Evolutionary conservation across 805 yeast species (phyloP).

Genomic region (Myxozyma kluyveri): DNA sequence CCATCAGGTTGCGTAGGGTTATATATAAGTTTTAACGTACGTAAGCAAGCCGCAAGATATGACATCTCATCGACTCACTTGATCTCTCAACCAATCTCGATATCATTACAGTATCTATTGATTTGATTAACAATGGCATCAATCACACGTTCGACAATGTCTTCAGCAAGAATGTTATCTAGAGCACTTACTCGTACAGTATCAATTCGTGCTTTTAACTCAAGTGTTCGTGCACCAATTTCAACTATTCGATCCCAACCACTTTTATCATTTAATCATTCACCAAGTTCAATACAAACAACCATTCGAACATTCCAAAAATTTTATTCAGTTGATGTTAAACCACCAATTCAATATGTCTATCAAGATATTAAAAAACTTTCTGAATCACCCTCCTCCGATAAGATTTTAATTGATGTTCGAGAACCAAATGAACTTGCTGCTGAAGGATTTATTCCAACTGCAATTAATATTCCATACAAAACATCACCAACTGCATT

Average conservation of each 20-base stretch:
- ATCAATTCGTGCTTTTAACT: neutral
- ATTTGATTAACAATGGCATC: neutral
- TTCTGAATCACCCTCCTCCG: conserved; percentile 10
- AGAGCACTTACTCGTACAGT: neutral
- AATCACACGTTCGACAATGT: neutral
- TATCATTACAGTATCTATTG: too few species aligned
- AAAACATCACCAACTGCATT: conserved; percentile 91
- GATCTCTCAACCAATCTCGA: too few species aligned
- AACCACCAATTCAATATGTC: conserved; percentile 14
- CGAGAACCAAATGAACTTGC: conserved; percentile 82
- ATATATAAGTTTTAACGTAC: too few species aligned
- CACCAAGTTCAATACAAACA: neutral
- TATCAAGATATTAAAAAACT: conserved; percentile 26
- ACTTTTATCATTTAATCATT: neutral
- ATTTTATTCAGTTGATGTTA: neutral
- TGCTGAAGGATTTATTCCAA: conserved; percentile 71
- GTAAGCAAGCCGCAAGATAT: too few species aligned
- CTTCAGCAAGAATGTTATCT: neutral
- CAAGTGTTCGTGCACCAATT: neutral
- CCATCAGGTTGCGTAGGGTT: too few species aligned
- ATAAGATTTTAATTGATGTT: conserved; percentile 67
- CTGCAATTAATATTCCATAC: conserved; percentile 82
- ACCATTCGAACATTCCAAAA: neutral
- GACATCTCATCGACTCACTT: too few species aligned
- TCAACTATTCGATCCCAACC: neutral